Conservation (phyloP, 2,329 filamentous ascomycete species). For the Neofusicoccum laricinum region DNA sequence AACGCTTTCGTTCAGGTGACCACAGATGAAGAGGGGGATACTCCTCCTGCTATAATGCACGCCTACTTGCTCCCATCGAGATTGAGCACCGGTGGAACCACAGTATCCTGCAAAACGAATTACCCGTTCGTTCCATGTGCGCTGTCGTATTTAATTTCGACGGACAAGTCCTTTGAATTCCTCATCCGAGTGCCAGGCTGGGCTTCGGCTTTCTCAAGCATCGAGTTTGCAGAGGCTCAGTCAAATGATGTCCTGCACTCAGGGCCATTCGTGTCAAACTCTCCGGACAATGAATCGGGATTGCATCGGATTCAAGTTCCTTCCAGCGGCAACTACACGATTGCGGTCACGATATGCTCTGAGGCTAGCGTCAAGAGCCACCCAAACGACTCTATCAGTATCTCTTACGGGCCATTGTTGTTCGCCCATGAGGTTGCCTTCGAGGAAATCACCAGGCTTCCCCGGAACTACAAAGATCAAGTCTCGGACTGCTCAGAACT, state of each 20-base stretch:
- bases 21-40: neutral
- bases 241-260: too few relatives aligned
- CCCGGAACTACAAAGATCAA: constrained; percentile 7
- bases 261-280: neutral
- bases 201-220: neutral
- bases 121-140: constrained; percentile 1
- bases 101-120: neutral
- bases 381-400: neutral
- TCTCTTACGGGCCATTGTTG: neutral
- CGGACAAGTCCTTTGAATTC: neutral
- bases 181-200: neutral
- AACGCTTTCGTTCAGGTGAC: neutral
- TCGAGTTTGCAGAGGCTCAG: neutral
- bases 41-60: neutral
- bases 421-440: neutral
- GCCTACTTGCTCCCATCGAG: neutral
- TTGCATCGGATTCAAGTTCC: neutral
- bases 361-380: neutral
- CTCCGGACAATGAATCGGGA: neutral
- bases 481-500: neutral
- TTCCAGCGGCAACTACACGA: neutral
- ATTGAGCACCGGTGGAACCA: neutral
- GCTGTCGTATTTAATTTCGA: neutral
- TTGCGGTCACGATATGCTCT: neutral
- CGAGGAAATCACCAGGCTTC: neutral